Conservation (phyloP, 352 stramenopile species). For the Pythium biforme region DNA sequence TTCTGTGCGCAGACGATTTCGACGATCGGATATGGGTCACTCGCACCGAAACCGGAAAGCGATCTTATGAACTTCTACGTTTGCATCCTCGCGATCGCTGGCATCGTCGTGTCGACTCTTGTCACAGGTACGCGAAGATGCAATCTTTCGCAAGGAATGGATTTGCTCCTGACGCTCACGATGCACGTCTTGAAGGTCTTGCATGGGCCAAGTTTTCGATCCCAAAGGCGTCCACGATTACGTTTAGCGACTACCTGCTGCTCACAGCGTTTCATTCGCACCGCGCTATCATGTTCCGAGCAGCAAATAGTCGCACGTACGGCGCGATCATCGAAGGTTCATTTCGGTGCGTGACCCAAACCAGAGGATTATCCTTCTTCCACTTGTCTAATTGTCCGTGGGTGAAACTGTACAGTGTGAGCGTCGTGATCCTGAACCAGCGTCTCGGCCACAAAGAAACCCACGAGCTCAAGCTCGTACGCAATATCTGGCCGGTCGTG, state of each 20-base stretch:
- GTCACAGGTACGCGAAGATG: conserved; percentile 34
- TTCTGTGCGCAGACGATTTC: conserved; percentile 67
- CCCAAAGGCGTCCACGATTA: conserved; percentile 44
- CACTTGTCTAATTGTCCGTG: not conserved
- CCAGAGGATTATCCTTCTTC: not conserved
- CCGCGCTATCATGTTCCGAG: conserved; percentile 57
- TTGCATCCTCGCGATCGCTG: conserved; percentile 44
- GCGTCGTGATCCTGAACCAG: conserved; percentile 50
- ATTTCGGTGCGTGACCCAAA: conserved; percentile 36
- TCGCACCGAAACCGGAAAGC: conserved; percentile 46
- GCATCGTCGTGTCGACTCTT: conserved; percentile 45
- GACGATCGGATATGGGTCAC: conserved; percentile 47
- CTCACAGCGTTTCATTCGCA: conserved; percentile 49
- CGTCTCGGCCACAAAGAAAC: conserved; percentile 42
- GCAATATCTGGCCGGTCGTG: conserved; percentile 65
- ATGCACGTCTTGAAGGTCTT: conserved; percentile 31
- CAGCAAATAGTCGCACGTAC: conserved; percentile 53
- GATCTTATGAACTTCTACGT: conserved; percentile 64
- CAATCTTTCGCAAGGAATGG: not conserved
- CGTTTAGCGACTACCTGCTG: conserved; percentile 50
- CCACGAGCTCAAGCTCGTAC: conserved; percentile 52
- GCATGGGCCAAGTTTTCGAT: conserved; percentile 71
- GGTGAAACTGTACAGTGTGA: conserved; percentile 37
- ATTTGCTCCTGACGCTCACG: not conserved
- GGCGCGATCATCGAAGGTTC: conserved; percentile 54